Evolutionary conservation across 352 stramenopile genomes (phyloP), one percentile per base, ranked within the genome.

Genomic region (Phytophthora pluvialis): DNA sequence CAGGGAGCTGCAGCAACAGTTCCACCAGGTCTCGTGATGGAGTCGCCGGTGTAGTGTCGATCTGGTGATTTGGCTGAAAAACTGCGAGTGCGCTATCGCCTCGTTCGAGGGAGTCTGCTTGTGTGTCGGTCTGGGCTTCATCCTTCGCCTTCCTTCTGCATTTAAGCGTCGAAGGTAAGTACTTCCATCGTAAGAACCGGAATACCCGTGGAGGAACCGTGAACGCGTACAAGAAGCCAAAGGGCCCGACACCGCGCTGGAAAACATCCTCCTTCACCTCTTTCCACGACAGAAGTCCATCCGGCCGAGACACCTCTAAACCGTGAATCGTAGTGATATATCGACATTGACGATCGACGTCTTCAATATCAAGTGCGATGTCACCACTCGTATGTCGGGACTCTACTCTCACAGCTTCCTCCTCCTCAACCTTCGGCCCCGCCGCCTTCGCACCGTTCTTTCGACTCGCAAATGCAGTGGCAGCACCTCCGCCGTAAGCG

Each of bases 361-460:
- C 79, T 33, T 95, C 72, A 21, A 96, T 83, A 60, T 88, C 74
- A 50, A 93, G 66, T 15, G 86, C 82, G 47, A 89, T 72, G 6
- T 94, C 79, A 9, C 75, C 78, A 28, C 76, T 78, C 15, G 70
- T 85, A 26, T 53, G 51, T 48, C 73, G 70, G 12, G 57, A 61
- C 6, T 61, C 59, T 0, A 53, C 33, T 60, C 64, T 57, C 0
- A 60, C 29, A 32, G 9, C 10, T 16, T 71, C 48, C 43, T 70
- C 53, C 12, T 72, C 44, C 12, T 72, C 44, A 25, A 63, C 29
- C 28, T 72, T 67, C n/a, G 59, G 70, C 36, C 66, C 70, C 18
- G 28, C 28, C 26, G 60, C 38, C 18, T 42, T 79, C 2, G 52
- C 31, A 5, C 35, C 40, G 40, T 83, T 84, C 28, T 85, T 88